Conservation (phyloP, 768 basidiomycete species). For the Pleurotus ostreatus region DNA sequence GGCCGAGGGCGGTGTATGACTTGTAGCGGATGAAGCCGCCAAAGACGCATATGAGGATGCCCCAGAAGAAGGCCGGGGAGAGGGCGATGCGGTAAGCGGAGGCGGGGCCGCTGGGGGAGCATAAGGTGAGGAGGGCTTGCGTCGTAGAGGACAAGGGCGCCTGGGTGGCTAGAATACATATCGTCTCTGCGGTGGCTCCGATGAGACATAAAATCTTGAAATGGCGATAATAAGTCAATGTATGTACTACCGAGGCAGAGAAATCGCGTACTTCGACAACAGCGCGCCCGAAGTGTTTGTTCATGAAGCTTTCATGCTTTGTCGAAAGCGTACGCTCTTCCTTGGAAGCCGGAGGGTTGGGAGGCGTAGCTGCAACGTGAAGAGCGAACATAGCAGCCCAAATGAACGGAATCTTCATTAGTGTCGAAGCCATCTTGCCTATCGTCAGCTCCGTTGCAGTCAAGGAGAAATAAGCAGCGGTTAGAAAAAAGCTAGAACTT, state of each 20-base stretch:
- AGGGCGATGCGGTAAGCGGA: slow-evolving; percentile 21
- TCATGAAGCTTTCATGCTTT: slow-evolving; percentile 31
- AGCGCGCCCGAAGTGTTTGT: slow-evolving; percentile 27
- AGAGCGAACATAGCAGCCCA: slow-evolving; percentile 38
- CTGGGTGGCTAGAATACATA: slow-evolving; percentile 29
- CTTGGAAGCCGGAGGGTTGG: slow-evolving; percentile 31
- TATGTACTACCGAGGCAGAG: neutral
- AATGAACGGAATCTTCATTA: slow-evolving; percentile 39
- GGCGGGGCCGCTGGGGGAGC: slow-evolving; percentile 12
- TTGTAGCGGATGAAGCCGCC: slow-evolving; percentile 38
- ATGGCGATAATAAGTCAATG: slow-evolving; percentile 4
- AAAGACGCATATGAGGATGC: slow-evolving; percentile 29
- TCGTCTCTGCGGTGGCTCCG: slow-evolving; percentile 32
- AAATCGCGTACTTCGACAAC: slow-evolving; percentile 30
- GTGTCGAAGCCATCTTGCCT: slow-evolving; percentile 17
- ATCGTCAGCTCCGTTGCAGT: neutral
- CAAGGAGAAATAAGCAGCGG: too few species aligned
- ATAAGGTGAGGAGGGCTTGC: slow-evolving; percentile 21
- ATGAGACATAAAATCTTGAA: slow-evolving; percentile 33
- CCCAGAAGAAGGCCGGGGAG: slow-evolving; percentile 30
- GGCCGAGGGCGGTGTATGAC: slow-evolving; percentile 45
- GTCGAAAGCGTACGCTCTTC: slow-evolving; percentile 31
- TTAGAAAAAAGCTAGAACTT: too few species aligned
- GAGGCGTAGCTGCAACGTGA: slow-evolving; percentile 43
- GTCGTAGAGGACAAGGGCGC: slow-evolving; percentile 18